Percentiles rank a stretch among this genome's conserved stretches.
phyloP scores from a whole-genome alignment of 225 moss, liverwort and hornwort genomes.

The Polytrichum commune region DNA sequence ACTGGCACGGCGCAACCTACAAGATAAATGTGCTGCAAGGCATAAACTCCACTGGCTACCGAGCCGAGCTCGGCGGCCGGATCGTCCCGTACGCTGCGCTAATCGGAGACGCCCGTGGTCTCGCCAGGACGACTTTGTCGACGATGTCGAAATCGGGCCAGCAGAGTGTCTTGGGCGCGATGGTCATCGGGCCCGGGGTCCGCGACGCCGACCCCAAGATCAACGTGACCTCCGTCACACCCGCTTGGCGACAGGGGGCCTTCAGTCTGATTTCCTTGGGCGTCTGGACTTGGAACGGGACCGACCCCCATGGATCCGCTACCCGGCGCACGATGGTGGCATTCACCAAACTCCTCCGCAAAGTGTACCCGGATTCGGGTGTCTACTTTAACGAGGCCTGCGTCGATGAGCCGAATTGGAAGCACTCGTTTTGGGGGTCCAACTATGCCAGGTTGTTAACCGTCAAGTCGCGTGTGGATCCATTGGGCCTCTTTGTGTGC shows the following conservation, averaged over 20 bases:
- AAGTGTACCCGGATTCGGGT: slow-evolving; percentile 26
- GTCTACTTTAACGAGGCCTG: slow-evolving; percentile 31
- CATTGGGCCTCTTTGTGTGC: slow-evolving; percentile 26
- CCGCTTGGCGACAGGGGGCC: slow-evolving; percentile 28
- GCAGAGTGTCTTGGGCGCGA: slow-evolving; percentile 16
- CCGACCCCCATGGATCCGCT: slow-evolving; percentile 8
- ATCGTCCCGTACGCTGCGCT: slow-evolving; percentile 32
- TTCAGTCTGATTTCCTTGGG: slow-evolving; percentile 14
- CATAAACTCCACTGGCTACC: slow-evolving; percentile 20
- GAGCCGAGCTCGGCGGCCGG: slow-evolving; percentile 14
- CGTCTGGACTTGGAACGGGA: slow-evolving; percentile 24
- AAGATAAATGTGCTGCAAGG: not conserved
- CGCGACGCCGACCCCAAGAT: slow-evolving; percentile 22
- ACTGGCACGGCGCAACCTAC: slow-evolving; percentile 20
- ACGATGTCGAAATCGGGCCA: slow-evolving; percentile 5
- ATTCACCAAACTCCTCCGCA: slow-evolving; percentile 15
- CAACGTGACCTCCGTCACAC: slow-evolving; percentile 22
- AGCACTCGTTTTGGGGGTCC: slow-evolving; percentile 26
- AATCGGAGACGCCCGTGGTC: slow-evolving; percentile 12
- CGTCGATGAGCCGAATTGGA: slow-evolving; percentile 27
- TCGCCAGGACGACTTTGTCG: slow-evolving; percentile 26
- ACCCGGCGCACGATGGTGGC: slow-evolving; percentile 4
- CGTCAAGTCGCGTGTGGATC: slow-evolving; percentile 29
- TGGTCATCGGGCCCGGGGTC: slow-evolving; percentile 41
- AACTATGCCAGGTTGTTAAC: slow-evolving; percentile 28